These are phyloP conservation scores for Acanthochlamys bracteata DNA, from an alignment of 106 monocot species.

Conservation along the genomic window DNA sequence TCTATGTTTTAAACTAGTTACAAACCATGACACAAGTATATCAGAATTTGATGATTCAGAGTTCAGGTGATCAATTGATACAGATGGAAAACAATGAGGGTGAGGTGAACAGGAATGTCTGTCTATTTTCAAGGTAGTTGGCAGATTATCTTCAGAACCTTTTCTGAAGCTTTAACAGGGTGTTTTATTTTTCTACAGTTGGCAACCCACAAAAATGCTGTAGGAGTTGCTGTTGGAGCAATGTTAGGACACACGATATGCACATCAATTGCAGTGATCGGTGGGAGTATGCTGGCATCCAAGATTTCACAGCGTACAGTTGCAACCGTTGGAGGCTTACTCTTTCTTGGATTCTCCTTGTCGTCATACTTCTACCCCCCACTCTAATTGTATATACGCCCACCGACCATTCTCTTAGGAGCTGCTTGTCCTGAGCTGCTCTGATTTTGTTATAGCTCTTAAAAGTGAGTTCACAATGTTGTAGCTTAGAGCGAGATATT, in stretches of 20 bases:
- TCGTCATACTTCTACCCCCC: conserved; percentile 97
- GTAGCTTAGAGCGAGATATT: too few relatives aligned
- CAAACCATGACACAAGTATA: too few relatives aligned
- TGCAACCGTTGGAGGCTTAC: conserved; percentile 76
- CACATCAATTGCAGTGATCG: conserved; percentile 72
- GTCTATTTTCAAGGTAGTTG: too few relatives aligned
- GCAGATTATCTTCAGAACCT: too few relatives aligned
- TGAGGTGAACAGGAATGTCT: too few relatives aligned
- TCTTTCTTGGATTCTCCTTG: conserved; percentile 85
- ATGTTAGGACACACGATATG: conserved; percentile 17
- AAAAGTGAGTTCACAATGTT: too few relatives aligned
- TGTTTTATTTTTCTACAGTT: neutral
- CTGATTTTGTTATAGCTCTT: too few relatives aligned
- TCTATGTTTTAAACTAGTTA: too few relatives aligned
- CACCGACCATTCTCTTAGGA: too few relatives aligned
- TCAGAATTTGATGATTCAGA: too few relatives aligned
- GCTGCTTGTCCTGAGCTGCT: neutral
- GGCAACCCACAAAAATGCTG: conserved; percentile 14
- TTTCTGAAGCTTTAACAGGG: neutral
- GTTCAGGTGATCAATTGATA: too few relatives aligned
- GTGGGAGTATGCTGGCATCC: conserved; percentile 98
- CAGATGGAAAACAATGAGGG: too few relatives aligned
- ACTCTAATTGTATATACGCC: conserved; percentile 30
- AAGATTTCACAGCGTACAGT: conserved; percentile 93
- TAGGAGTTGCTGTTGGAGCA: conserved; percentile 15